Percentiles rank a stretch among this genome's conserved stretches.
phyloP scores from a whole-genome alignment of 129 eudicot species.

The Saposhnikovia divaricata region DNA sequence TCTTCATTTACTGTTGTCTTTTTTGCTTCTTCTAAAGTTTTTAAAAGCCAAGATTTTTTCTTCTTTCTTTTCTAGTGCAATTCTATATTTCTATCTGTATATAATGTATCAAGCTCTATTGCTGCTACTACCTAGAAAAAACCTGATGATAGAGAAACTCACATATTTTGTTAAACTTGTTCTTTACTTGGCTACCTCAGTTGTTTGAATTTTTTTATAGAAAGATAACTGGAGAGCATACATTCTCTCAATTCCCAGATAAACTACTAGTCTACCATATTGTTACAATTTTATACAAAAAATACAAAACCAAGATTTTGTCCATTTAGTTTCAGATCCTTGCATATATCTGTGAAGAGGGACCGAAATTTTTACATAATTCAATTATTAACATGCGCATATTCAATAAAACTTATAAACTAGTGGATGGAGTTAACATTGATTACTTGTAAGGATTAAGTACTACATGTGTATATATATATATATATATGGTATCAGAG shows the following conservation, averaged over 20 bases:
- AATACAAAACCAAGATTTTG: neutral
- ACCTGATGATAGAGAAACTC: too few relatives aligned
- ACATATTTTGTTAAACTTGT: neutral
- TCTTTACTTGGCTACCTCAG: neutral
- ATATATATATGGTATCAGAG: too few relatives aligned
- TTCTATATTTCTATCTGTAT: too few relatives aligned
- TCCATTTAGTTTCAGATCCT: neutral
- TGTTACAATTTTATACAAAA: neutral
- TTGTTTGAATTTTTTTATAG: neutral
- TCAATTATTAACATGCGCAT: too few relatives aligned
- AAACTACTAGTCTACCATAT: neutral
- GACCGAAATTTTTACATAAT: neutral
- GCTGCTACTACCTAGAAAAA: too few relatives aligned
- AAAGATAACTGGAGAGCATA: neutral
- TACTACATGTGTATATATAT: neutral
- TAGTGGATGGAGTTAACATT: too few relatives aligned
- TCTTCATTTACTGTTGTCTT: neutral
- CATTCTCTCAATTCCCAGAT: neutral
- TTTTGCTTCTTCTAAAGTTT: neutral
- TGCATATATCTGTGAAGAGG: neutral
- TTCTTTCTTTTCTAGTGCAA: too few relatives aligned
- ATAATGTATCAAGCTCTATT: too few relatives aligned
- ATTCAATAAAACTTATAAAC: too few relatives aligned
- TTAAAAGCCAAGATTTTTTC: too few relatives aligned
- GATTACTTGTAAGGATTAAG: too few relatives aligned